These are phyloP conservation scores for Colletotrichum gloeosporioides DNA, from an alignment of 2,329 filamentous ascomycete genomes.

Conservation along the genomic window DNA sequence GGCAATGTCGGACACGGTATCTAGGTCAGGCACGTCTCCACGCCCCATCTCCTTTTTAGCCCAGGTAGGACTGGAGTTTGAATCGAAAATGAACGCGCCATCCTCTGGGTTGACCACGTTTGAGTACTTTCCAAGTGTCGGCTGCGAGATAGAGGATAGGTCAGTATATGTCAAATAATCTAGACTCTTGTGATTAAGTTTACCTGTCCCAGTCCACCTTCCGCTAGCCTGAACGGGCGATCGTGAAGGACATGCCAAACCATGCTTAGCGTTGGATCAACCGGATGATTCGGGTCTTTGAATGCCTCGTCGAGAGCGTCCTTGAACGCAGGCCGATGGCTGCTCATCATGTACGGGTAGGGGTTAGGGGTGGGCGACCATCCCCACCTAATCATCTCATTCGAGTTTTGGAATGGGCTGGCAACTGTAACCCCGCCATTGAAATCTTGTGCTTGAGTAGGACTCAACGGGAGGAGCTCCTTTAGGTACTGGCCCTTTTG, in stretches of 20 bases:
- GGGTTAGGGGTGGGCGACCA: neutral
- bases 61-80: neutral
- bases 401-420: neutral
- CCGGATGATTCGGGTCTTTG: accelerated
- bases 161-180: accelerated
- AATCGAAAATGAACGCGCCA: neutral
- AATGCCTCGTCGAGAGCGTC: neutral
- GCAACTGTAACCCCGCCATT: neutral
- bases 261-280: neutral
- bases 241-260: neutral
- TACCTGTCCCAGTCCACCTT: no score
- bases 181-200: no score
- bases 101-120: neutral
- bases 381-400: neutral
- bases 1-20: neutral
- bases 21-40: neutral
- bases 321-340: neutral
- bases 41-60: neutral
- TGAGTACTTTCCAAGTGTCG: neutral
- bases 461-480: neutral
- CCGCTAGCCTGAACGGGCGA: neutral
- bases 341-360: neutral
- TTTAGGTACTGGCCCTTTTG: neutral
- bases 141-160: accelerated
- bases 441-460: neutral